A percentile compares a stretch with the other conserved stretches of the same genome.
phyloP scores from a whole-genome alignment of 2,329 filamentous ascomycete species.

The Penicillium brasilianum region DNA sequence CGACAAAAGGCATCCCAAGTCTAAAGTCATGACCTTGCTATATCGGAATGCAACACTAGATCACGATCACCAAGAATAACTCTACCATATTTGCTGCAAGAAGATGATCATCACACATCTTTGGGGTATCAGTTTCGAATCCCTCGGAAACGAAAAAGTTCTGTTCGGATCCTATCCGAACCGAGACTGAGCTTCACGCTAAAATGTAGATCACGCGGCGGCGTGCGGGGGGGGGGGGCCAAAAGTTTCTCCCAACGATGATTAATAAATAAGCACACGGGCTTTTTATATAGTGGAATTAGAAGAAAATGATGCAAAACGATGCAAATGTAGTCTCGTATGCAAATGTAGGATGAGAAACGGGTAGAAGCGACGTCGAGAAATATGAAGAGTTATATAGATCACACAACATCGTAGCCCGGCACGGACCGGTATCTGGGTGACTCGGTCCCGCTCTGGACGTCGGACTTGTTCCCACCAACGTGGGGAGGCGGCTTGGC shows the following conservation, averaged over 20 bases:
- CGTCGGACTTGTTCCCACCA: conserved; percentile 5
- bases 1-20: not conserved
- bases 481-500: conserved; percentile 52
- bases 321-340: not conserved
- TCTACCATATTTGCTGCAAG: not conserved
- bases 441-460: not conserved
- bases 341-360: not conserved
- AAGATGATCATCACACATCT: conserved; percentile 1
- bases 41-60: not conserved
- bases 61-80: not conserved
- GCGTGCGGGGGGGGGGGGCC: not conserved
- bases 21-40: not conserved
- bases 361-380: not conserved
- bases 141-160: not conserved
- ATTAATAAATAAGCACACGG: not conserved
- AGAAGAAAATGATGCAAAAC: not conserved
- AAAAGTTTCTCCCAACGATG: conserved; percentile 2
- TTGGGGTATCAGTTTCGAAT: not conserved
- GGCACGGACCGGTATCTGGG: conserved; percentile 4
- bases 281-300: not conserved
- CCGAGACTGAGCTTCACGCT: not conserved
- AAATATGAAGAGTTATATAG: not conserved
- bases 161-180: not conserved
- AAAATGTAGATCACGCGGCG: conserved; percentile 1
- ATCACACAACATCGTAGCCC: conserved; percentile 8